Conservation (phyloP, 345 rosid species). For the Trapa incisa region DNA sequence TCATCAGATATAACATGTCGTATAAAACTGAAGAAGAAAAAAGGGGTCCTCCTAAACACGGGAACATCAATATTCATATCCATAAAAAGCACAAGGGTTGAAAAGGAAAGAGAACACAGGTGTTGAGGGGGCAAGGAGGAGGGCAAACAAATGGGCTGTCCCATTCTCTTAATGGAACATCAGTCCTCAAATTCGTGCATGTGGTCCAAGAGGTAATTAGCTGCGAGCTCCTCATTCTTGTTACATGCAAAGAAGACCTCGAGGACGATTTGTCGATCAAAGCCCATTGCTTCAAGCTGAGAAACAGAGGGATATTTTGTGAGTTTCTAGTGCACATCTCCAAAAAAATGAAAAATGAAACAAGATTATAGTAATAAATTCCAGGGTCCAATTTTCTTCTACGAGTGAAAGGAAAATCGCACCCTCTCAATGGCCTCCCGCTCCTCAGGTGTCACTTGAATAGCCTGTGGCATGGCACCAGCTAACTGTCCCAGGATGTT, state of each 20-base stretch:
- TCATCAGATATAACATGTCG: no score
- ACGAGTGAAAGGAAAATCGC: slow-evolving; percentile 8
- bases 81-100: no score
- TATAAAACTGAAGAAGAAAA: no score
- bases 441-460: slow-evolving; percentile 84
- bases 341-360: background rate
- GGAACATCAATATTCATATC: no score
- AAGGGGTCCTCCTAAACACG: no score
- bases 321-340: background rate
- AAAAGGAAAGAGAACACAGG: background rate
- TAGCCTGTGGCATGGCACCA: slow-evolving; percentile 70
- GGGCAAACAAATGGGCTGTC: background rate
- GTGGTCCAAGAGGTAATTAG: slow-evolving; percentile 87
- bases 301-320: background rate
- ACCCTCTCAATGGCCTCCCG: slow-evolving; percentile 94
- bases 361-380: background rate
- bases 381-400: background rate
- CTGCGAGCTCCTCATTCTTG: slow-evolving; percentile 91
- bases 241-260: slow-evolving; percentile 91
- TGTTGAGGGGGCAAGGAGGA: background rate
- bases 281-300: slow-evolving; percentile 93
- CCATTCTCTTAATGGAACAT: slow-evolving; percentile 1
- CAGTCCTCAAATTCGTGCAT: slow-evolving; percentile 81
- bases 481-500: slow-evolving; percentile 58
- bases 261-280: slow-evolving; percentile 56